These are phyloP conservation scores for Magnusiomyces ingens DNA, from an alignment of 1,139 yeast species.

Conservation along the genomic window DNA sequence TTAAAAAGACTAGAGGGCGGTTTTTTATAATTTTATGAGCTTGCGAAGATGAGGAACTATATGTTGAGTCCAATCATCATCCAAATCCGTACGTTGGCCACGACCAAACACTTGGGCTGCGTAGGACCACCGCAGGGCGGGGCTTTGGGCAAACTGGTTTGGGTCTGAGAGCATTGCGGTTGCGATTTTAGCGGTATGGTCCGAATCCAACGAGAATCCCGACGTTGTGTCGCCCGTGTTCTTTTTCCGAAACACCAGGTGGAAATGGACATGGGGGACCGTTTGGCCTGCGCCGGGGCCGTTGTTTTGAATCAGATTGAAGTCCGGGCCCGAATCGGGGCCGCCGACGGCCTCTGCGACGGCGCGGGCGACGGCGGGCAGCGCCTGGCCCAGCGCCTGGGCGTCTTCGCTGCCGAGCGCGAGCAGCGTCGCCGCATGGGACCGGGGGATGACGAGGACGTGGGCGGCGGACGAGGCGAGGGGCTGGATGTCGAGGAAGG, in stretches of 20 bases:
- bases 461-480: conserved; percentile 51
- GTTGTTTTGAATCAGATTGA: conserved; percentile 78
- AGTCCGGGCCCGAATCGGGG: conserved; percentile 46
- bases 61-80: conserved; percentile 21
- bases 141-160: too few relatives aligned
- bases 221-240: too few relatives aligned
- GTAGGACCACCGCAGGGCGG: conserved; percentile 17
- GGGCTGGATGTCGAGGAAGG: conserved; percentile 83
- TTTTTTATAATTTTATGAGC: too few relatives aligned
- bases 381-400: conserved; percentile 67
- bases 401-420: conserved; percentile 70
- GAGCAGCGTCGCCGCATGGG: conserved; percentile 76
- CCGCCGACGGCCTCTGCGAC: not conserved
- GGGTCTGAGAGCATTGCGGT: too few relatives aligned
- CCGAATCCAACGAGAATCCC: too few relatives aligned
- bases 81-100: conserved; percentile 29
- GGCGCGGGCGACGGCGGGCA: conserved; percentile 48
- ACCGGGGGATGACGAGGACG: conserved; percentile 70
- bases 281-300: conserved; percentile 83
- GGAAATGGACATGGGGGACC: conserved; percentile 89
- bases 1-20: too few relatives aligned
- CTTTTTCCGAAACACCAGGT: conserved; percentile 33
- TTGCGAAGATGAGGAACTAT: too few relatives aligned
- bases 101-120: conserved; percentile 28
- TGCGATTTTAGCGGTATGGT: too few relatives aligned